Evolutionary conservation across 2,329 filamentous ascomycete species (phyloP), one percentile per base, ranked within the genome.

Genomic region (Cryphonectria japonica): DNA sequence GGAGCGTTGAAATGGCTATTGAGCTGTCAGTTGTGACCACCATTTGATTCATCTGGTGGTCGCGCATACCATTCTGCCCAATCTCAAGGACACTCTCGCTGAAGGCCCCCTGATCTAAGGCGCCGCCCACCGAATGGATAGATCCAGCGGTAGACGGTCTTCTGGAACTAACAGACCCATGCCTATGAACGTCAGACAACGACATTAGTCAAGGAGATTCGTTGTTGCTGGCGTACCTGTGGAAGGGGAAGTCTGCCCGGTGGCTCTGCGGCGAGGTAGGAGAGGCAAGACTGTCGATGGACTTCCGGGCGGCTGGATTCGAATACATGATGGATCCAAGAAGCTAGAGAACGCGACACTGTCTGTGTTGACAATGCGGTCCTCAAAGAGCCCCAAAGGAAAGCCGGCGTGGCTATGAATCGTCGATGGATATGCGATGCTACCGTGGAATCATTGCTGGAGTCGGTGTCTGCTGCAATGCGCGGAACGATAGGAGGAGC

Each of bases 91-190:
- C 80, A 22, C 91, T 86, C 72, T 86, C 82, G 72, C 85, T 83
- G 84, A 87, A 85, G 80, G 80, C 85, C 76, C 78, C 84, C 1
- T 87, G 83, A 78, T 97, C 94, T 72, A 97, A 83, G 50, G 89
- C 87, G n/a, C 94, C 94, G 73, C 94, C 94, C 78, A 97, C 90
- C 43, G 95, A 98, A 78, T 91, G 90, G 76, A 95, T 89, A 32
- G 95, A 98, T 84, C 94, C 97, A 61, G 95, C 91, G 37, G 91
- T 93, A 69, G 96, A 98, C 73, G 90, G 92, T 80, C 94, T 88
- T 78, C 95, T 86, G 64, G 71, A 71, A 29, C 71, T 73, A 62
- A 71, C 69, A 41, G 71, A 73, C 32, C 71, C 69, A 69, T 71
- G 71, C 50, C 71, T 71, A 41, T 41, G n/a, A 46, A 57, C 26